Percentiles rank a stretch among this genome's conserved stretches.
phyloP scores from a whole-genome alignment of 345 rosid species.

The Clausena lansium region DNA sequence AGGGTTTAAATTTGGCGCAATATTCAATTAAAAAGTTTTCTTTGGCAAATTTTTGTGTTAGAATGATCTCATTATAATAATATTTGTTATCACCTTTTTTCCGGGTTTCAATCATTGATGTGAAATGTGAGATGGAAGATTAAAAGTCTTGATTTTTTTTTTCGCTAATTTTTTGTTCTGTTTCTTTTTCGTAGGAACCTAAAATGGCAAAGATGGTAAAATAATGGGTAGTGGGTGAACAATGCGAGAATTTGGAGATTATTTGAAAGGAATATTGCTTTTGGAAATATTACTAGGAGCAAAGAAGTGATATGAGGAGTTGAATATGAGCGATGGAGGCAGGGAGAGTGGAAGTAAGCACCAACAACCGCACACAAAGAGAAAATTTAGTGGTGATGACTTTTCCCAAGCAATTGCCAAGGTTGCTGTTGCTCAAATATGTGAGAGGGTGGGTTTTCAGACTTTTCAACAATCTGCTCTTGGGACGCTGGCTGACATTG shows the following conservation, averaged over 20 bases:
- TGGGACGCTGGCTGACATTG: slow-evolving; percentile 54
- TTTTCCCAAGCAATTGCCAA: slow-evolving; percentile 51
- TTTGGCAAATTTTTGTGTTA: background rate
- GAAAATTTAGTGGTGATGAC: slow-evolving; percentile 46
- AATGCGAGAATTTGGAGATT: slow-evolving; percentile 24
- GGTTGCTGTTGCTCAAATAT: slow-evolving; percentile 75
- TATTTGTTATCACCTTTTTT: background rate
- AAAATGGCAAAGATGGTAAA: background rate
- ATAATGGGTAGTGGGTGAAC: slow-evolving; percentile 21
- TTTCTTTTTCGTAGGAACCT: background rate
- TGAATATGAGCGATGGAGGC: slow-evolving; percentile 90
- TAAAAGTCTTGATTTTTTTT: background rate
- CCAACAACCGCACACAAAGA: slow-evolving; percentile 28
- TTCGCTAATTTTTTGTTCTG: background rate
- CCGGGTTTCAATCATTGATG: background rate
- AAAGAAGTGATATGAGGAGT: slow-evolving; percentile 59
- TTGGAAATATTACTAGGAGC: slow-evolving; percentile 21
- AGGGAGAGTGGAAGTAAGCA: slow-evolving; percentile 52
- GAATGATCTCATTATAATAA: background rate
- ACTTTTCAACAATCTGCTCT: slow-evolving; percentile 79
- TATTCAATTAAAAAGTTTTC: background rate
- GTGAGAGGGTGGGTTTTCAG: slow-evolving; percentile 69
- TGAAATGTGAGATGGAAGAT: background rate
- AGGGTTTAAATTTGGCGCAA: background rate
- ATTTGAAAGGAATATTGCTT: slow-evolving; percentile 31